A percentile compares a stretch with the other conserved stretches of the same genome.
These are phyloP conservation scores for Ganoderma resinaceum DNA, from an alignment of 1,284 basidiomycete species.

Conservation along the genomic window DNA sequence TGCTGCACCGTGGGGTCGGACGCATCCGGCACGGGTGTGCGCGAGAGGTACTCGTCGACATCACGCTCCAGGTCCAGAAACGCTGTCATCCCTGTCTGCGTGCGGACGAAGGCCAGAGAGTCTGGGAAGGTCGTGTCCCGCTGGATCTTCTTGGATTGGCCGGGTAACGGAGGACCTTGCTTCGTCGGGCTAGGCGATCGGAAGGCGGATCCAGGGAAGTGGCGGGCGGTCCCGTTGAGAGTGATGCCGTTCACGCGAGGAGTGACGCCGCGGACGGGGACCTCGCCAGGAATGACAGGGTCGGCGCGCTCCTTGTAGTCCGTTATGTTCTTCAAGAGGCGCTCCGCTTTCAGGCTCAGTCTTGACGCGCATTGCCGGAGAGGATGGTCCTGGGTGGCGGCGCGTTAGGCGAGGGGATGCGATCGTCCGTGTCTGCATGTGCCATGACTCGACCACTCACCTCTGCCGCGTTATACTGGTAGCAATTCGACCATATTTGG, in stretches of 20 bases:
- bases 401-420: too few species aligned
- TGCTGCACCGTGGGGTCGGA: conserved; percentile 23
- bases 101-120: conserved; percentile 79
- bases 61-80: conserved; percentile 66
- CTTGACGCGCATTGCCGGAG: conserved; percentile 81
- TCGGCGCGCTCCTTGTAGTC: conserved; percentile 85
- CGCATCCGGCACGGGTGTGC: conserved; percentile 10
- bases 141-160: conserved; percentile 30
- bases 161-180: conserved; percentile 31
- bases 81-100: conserved; percentile 73
- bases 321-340: conserved; percentile 86
- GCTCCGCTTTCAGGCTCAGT: conserved; percentile 81
- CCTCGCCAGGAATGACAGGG: conserved; percentile 61
- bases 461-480: conserved; percentile 90
- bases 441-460: conserved; percentile 58
- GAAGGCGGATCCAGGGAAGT: conserved; percentile 31
- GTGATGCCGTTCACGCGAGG: conserved; percentile 43
- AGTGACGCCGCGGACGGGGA: conserved; percentile 41
- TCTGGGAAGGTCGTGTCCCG: conserved; percentile 63
- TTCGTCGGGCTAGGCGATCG: conserved; percentile 41
- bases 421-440: too few species aligned
- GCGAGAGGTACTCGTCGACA: conserved; percentile 37
- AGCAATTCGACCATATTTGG: conserved; percentile 97
- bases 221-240: conserved; percentile 40
- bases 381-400: conserved; percentile 75